Evolutionary conservation across 108 stramenopile species (phyloP), one percentile per base, ranked within the genome.

Genomic region (Stephanodiscus triporus): DNA sequence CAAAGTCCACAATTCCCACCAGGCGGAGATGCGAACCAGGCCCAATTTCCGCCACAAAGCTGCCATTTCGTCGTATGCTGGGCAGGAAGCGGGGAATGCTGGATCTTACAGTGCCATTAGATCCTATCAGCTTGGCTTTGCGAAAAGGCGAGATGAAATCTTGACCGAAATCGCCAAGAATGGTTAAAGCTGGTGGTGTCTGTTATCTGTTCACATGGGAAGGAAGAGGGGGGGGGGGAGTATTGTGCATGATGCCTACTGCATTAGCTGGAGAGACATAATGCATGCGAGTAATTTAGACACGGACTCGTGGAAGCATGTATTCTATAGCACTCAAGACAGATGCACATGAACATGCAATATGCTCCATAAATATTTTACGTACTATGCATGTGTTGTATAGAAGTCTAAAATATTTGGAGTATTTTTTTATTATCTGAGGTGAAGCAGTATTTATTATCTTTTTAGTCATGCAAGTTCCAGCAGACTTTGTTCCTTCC

Each of bases 31-130:
- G 48, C 81, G 81, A 55, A 59, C 74, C 6, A 49, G 61, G 16
- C 68, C 73, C 2, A 88, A 86, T 79, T 86, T 85, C 50, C 85
- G 84, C 43, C 84, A 73, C 51, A 75, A 55, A 30, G 51, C 65
- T 29, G 80, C 84, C n/a, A 83, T 77, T 40, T 90, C 89, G 24
- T 73, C 86, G 40, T 80, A 83, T 56, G 87, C 84, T 56, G 85
- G 82, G 49, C 70, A 62, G 27, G 81, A 77, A 4, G 84, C 74
- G 16, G 89, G 89, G 17, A 45, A 73, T 63, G 76, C 77, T 14
- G 78, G 77, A 61, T 88, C 87, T 4, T 88, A 77, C 72, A 70
- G 78, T 36, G 84, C 86, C 0, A 56, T 74, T 48, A 71, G 74
- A 20, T 86, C 75, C 62, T 90, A 90, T 80, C 72, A 84, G 32